Evolutionary conservation across 176 grass and related monocot genomes (phyloP).

Genomic region (Thalia dealbata): DNA sequence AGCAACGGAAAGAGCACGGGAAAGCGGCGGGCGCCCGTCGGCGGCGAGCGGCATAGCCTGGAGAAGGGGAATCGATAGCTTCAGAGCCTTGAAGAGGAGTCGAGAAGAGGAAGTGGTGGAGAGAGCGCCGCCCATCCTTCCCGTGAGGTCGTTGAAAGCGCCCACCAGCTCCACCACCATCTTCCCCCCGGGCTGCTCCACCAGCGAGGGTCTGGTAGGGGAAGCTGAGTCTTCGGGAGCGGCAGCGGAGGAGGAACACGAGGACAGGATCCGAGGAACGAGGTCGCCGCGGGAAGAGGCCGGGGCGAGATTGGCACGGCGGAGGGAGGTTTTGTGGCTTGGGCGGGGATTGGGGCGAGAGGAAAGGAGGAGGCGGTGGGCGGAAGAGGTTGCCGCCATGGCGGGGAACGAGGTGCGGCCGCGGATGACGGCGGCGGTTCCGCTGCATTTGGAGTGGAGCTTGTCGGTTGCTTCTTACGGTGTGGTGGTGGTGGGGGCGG

Average conservation of each 20-base stretch:
- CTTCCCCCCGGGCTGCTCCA: conserved; percentile 44
- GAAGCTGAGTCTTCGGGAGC: neutral
- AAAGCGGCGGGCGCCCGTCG: conserved; percentile 39
- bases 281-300: conserved; percentile 12
- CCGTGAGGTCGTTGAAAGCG: conserved; percentile 72
- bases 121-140: conserved; percentile 56
- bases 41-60: conserved; percentile 35
- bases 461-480: neutral
- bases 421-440: neutral
- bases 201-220: neutral
- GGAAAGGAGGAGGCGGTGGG: conserved; percentile 11
- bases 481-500: neutral
- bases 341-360: neutral
- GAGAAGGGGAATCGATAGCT: conserved; percentile 61
- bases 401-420: neutral
- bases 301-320: neutral
- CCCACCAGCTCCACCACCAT: conserved; percentile 84
- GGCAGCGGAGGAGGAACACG: conserved; percentile 14
- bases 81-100: conserved; percentile 72
- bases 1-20: conserved; percentile 58
- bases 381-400: conserved; percentile 15
- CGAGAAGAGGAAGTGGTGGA: conserved; percentile 65
- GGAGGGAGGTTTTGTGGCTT: conserved; percentile 12
- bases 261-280: conserved; percentile 5
- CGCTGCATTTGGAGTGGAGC: neutral